Conservation (phyloP, 2,329 filamentous ascomycete genomes). For the Fusarium redolens region DNA sequence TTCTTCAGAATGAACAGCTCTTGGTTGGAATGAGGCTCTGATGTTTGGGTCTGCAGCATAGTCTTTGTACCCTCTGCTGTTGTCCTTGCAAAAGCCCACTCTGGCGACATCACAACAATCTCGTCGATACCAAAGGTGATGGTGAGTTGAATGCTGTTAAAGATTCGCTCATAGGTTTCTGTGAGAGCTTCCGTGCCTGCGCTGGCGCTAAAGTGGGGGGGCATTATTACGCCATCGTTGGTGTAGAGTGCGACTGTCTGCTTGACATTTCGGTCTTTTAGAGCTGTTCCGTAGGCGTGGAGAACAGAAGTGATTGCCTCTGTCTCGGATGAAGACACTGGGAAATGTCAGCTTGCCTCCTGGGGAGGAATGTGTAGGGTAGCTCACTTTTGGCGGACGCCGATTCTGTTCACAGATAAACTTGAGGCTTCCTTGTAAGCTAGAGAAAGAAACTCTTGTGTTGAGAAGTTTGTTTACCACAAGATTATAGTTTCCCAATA, state of each 20-base stretch:
- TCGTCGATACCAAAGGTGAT: neutral
- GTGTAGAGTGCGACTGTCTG: neutral
- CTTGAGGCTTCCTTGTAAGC: rapidly evolving
- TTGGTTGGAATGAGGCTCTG: neutral
- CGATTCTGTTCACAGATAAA: no score
- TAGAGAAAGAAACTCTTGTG: rapidly evolving
- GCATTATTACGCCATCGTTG: neutral
- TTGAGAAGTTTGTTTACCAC: rapidly evolving
- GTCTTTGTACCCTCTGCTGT: neutral
- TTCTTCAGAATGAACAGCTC: neutral
- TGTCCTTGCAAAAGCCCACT: neutral
- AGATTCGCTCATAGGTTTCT: neutral
- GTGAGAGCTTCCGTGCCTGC: neutral
- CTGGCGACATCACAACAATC: neutral
- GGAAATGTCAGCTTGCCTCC: neutral
- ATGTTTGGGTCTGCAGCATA: neutral
- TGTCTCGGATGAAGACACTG: neutral
- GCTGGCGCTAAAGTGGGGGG: neutral
- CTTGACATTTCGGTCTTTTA: neutral
- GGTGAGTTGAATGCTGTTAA: rapidly evolving
- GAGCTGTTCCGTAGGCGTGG: neutral
- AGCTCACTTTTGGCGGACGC: neutral
- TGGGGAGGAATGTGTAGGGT: neutral
- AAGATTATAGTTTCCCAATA: rapidly evolving
- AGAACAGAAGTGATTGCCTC: neutral